Evolutionary conservation across 106 monocot species (phyloP), one percentile per base, ranked within the genome.

Genomic region (Posidonia australis): DNA sequence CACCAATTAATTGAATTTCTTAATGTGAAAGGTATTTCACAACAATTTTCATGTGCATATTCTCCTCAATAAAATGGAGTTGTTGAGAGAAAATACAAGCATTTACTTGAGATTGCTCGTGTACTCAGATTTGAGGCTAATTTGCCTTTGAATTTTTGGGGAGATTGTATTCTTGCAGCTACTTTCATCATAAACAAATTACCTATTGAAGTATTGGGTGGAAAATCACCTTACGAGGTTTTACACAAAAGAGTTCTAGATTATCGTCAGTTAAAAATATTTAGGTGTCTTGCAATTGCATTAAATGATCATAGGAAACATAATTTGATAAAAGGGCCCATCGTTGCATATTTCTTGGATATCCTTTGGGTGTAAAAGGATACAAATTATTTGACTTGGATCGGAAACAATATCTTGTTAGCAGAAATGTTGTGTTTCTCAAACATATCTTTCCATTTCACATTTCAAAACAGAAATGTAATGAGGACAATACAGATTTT

Each of bases 31-130:
- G 36, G 36, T 4, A 36, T 36, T 36, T 7, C 14, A 30, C 30
- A 31, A 0, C 13, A 59, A 3, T 5, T 10, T 13, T 29, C 59
- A 30, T 76, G 76, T 76, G n/a, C 30, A 10, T 0, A 54, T 29
- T 70, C 63, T 5, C 44, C 70, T 10, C 47, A 69, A 29, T 69
- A 54, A 21, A 76, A 70, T 49, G 69, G 70, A 0, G 55, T 70
- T 25, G 44, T 42, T 5, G 60, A 77, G 19, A 13, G 65, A 7
- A 77, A 77, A 29, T 10, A 65, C 48, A 5, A 48, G 0, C 70
- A 71, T 43, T 20, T 77, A 7, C 21, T 65, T 30, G 10, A 71
- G 18, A 63, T 70, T 10, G 32, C 63, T 28, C 3, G 64, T 19
- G 46, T 63, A 13, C n/a, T 64, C 0, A 5, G 16, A 1, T 64